Evolutionary conservation across 441 rosid species (phyloP), one percentile per base, ranked within the genome.

Genomic region (Daphne laureola): DNA sequence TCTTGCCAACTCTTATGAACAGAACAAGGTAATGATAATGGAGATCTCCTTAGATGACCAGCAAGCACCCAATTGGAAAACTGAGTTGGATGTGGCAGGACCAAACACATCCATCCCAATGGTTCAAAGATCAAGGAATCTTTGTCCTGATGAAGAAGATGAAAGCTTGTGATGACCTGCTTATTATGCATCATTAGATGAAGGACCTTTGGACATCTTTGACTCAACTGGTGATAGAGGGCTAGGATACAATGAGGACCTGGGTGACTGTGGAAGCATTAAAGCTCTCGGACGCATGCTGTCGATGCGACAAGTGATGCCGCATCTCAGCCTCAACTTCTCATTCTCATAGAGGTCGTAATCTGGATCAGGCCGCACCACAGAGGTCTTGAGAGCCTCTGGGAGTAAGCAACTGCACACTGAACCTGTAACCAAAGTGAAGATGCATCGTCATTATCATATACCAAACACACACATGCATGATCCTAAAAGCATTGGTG

Each of bases 361-460:
- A 47, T 58, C 41, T 57, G 83, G 76, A 47, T 81, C 81, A 11
- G 67, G 76, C 17, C 56, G 63, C 18, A 76, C 76, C 2, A 69
- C 68, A 36, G 81, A 69, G 3, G 73, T 67, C 73, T 74, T 75
- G 46, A 81, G 73, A 31, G 81, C 50, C 51, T 81, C 81, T 0
- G 87, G 80, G 49, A 81, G 87, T 17, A 81, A 61, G 66, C 87
- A 81, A 58, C 76, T 81, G 67, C 87, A 81, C 35, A 76, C 57
- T 35, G 87, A 78, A 66, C 87, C 87, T 81, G 58, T 40, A 43
- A 38, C 17, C n/a, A 58, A 16, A 4, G 38, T 14, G 12, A 12
- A 31, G 50, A 1, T 31, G 36, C 36, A 31, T 31, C 23, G n/a
- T n/a, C n/a, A n/a, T n/a, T n/a, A 31, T 31, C 5, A 31, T 5